Evolutionary conservation across 257 asterid genomes (phyloP), one percentile per base, ranked within the genome.

Genomic region (Eucommia ulmoides): DNA sequence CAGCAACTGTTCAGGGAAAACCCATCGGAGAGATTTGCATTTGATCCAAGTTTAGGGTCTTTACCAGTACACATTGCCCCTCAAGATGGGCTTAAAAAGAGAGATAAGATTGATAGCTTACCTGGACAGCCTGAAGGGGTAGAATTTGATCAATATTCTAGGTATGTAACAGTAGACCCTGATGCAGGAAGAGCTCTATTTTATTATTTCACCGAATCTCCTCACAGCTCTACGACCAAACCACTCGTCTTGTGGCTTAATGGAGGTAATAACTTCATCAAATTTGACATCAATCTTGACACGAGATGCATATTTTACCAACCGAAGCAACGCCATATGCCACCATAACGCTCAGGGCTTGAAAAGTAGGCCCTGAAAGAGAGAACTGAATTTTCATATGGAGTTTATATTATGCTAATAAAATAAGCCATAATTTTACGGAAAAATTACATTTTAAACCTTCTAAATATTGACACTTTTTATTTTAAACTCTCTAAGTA

Each of bases 161-260:
- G 81, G 11, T 67, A 70, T 50, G 72, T 74, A 0, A 74, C 81
- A 0, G 72, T 74, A 4, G 81, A 74, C 54, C 74, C 72, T 2
- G 50, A 45, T 0, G 81, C 66, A 0, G 74, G 77, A 0, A 61
- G 81, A 2, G 74, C 81, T 0, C 63, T 70, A 11, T 74, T 74
- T 38, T 74, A 74, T 51, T 74, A 70, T 48, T 70, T 74, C 18
- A 38, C 66, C 1, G 77, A 74, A 60, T 59, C 77, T 22, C 69
- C 77, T 20, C 67, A 58, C 25, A 69, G 60, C 41, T 33, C 77
- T 20, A 19, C 74, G 15, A 33, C 8, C 62, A 64, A 54, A 56
- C 81, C 81, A 41, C 70, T 74, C 8, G 81, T 74, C 21, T 41
- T 74, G 35, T 74, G 81, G 77, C 52, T 74, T 23, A 74, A 74